Percentiles rank a stretch among this genome's conserved stretches.
Conservation (phyloP, 495 filamentous ascomycete genomes). For the Friedmanniomyces simplex region DNA sequence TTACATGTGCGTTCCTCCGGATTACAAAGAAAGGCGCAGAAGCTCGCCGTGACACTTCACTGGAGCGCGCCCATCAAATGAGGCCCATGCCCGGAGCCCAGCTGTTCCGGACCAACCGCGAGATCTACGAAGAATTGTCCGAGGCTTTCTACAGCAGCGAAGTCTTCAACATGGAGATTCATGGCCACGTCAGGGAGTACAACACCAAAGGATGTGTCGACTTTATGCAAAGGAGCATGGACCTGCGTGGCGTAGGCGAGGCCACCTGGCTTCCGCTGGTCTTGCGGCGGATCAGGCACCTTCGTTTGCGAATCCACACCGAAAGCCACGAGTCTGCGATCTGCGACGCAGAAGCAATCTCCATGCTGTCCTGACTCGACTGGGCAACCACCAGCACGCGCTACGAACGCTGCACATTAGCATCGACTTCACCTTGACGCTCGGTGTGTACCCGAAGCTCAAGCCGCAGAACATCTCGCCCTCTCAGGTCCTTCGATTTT, state of each 20-base stretch:
- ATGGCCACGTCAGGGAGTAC: background rate
- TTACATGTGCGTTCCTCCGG: too few relatives aligned
- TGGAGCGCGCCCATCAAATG: background rate
- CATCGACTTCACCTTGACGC: background rate
- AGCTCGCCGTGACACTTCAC: background rate
- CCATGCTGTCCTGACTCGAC: background rate
- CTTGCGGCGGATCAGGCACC: background rate
- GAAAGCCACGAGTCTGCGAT: background rate
- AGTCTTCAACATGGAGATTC: background rate
- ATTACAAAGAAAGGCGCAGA: background rate
- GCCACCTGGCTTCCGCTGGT: background rate
- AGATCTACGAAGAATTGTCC: background rate
- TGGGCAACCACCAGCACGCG: background rate
- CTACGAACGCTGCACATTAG: background rate
- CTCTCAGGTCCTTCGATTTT: background rate
- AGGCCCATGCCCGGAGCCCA: background rate
- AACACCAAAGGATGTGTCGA: background rate
- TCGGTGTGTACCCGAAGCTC: background rate
- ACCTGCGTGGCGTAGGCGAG: background rate
- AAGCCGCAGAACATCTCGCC: background rate
- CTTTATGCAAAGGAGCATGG: background rate
- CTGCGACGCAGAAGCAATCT: background rate
- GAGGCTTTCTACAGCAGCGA: background rate
- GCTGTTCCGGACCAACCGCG: background rate
- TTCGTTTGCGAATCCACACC: background rate